These are phyloP conservation scores for Flammula alnicola DNA, from an alignment of 1,284 basidiomycete species.

Conservation along the genomic window DNA sequence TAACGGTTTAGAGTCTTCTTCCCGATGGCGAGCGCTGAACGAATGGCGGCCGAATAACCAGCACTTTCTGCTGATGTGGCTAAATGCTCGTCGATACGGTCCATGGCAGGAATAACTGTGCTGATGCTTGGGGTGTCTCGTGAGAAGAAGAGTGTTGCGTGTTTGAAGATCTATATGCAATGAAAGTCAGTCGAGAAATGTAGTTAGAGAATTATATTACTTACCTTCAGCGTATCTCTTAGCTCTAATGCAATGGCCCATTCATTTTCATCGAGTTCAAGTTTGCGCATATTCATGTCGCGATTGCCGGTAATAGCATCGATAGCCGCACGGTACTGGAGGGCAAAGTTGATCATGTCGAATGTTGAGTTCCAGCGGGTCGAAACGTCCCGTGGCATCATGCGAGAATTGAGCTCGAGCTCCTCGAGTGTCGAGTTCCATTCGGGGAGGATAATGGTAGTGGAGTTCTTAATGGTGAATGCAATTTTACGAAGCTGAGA, in stretches of 20 bases:
- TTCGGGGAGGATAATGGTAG: slow-evolving; percentile 10
- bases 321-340: slow-evolving; percentile 3
- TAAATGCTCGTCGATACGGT: slow-evolving; percentile 21
- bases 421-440: slow-evolving; percentile 11
- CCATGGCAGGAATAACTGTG: slow-evolving; percentile 25
- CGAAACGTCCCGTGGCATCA: too few species aligned
- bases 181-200: background rate
- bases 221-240: background rate
- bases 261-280: slow-evolving; percentile 2
- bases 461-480: slow-evolving; percentile 14
- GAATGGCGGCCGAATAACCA: slow-evolving; percentile 4
- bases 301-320: background rate
- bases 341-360: slow-evolving; percentile 13
- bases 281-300: slow-evolving; percentile 5
- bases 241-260: slow-evolving; percentile 5
- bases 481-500: slow-evolving; percentile 13
- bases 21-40: slow-evolving; percentile 4
- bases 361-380: too few species aligned
- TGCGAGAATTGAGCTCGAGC: background rate
- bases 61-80: background rate
- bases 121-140: slow-evolving; percentile 12
- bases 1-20: slow-evolving; percentile 21
- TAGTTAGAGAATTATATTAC: background rate
- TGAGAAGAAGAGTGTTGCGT: slow-evolving; percentile 23
- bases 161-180: slow-evolving; percentile 24